A percentile compares a stretch with the other conserved stretches of the same genome.
phyloP scores from a whole-genome alignment of 768 basidiomycete genomes.

The Pleurotus pulmonarius region DNA sequence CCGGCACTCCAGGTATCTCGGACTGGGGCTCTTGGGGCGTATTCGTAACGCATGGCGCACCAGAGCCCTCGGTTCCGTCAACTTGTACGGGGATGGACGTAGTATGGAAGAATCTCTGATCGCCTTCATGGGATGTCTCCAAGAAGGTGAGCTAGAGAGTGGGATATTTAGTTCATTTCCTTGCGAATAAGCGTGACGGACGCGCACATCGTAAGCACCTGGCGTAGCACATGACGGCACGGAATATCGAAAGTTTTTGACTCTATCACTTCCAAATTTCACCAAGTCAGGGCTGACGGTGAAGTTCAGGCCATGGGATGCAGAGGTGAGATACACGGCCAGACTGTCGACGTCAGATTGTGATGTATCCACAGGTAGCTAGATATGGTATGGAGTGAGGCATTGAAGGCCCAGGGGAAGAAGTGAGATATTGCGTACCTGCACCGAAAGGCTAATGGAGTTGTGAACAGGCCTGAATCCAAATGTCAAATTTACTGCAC shows the following conservation, averaged over 20 bases:
- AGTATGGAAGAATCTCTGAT: conserved; percentile 31
- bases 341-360: conserved; percentile 35
- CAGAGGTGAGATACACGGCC: conserved; percentile 41
- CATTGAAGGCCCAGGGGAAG: too few relatives aligned
- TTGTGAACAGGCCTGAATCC: conserved; percentile 21
- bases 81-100: conserved; percentile 35
- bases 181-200: too few relatives aligned
- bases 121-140: conserved; percentile 33
- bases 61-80: conserved; percentile 19
- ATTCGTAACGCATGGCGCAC: conserved; percentile 19
- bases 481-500: too few relatives aligned
- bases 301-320: conserved; percentile 28
- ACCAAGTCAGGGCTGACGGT: conserved; percentile 22
- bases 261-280: conserved; percentile 15
- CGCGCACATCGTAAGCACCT: conserved; percentile 40
- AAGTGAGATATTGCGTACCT: background rate
- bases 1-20: conserved; percentile 15
- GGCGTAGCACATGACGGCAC: conserved; percentile 38
- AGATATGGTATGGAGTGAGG: conserved; percentile 16
- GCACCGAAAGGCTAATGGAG: conserved; percentile 6
- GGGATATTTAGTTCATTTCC: too few relatives aligned
- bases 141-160: conserved; percentile 42
- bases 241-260: conserved; percentile 31
- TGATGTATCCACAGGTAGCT: conserved; percentile 39
- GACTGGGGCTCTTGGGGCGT: conserved; percentile 22